phyloP scores from a whole-genome alignment of 2,329 filamentous ascomycete genomes.

The Aspergillus latus region DNA sequence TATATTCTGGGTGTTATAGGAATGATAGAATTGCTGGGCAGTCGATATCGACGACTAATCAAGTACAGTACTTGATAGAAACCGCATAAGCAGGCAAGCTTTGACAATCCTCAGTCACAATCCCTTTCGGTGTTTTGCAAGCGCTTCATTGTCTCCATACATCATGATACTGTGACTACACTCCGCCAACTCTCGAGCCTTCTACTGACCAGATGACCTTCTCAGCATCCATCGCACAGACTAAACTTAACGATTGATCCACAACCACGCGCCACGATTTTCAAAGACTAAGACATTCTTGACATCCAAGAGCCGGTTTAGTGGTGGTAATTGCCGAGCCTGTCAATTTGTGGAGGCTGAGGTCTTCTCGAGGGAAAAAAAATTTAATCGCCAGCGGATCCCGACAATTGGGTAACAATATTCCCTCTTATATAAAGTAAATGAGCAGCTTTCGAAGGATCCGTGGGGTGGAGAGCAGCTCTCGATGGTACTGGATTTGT shows the following conservation, averaged over 20 bases:
- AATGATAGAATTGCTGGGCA: too few species aligned
- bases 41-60: too few species aligned
- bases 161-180: not conserved
- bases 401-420: constrained; percentile 11
- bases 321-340: not conserved
- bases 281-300: not conserved
- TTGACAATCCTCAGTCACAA: too few species aligned
- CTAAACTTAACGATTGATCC: not conserved
- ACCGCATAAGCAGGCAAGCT: too few species aligned
- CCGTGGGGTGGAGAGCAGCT: constrained; percentile 15
- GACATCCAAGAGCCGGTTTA: not conserved
- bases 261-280: not conserved
- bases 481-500: constrained; percentile 13
- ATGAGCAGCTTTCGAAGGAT: not conserved
- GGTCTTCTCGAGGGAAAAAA: not conserved
- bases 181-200: not conserved
- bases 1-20: not conserved
- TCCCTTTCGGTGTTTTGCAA: too few species aligned
- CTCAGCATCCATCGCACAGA: not conserved
- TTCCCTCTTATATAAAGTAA: constrained; percentile 16
- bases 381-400: not conserved
- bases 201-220: not conserved
- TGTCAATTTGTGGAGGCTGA: constrained; percentile 2
- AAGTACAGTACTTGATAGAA: too few species aligned
- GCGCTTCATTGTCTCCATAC: not conserved